Base-by-base conservation (phyloP, 2,329 filamentous ascomycete genomes). In the Hymenoscyphus salicellus region DNA sequence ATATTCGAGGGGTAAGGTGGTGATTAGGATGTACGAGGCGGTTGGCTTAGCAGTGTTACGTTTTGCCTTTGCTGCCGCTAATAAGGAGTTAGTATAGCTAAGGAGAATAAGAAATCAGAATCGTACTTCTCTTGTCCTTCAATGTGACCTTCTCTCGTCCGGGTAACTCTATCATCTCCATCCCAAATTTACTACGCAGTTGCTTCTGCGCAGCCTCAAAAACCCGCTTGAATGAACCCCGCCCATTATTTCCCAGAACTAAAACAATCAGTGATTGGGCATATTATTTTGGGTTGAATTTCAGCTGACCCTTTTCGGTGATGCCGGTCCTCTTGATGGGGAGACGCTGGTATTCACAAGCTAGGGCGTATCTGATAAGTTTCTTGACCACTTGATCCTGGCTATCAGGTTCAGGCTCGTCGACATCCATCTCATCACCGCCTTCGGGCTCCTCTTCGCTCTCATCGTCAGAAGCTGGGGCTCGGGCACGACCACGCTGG, bases 81-180 rank as follows among this genome's bases (percentile, higher is more conserved):
- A 8, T 3, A 14, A 57, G 46, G 46, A 20, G 0, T 55, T 14
- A 58, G 43, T 1, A 55, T 36, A 16, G 23, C 6, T 3, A 23
- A 16, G 16, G n/a, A 58, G 17, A 65, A 26, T 16, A 3, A 6
- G 20, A 38, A 20, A 49, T 2, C 3, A 36, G 32, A 23, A n/a
- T 73, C 79, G 66, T 78, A 88, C 89, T 90, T 82, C 90, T 88
- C 71, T 92, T 86, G 74, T 96, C 91, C 65, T 87, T 87, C 38
- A 97, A 78, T 0, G 92, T 92, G 58, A 91, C 84, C 77, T 93
- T 96, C 73, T 97, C 94, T 72, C 85, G 86, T 1, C 84, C 81
- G 0, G 95, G 93, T 59, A 98, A 81, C 78, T 97, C 93, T 3
- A 86, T 83, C 82, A 99, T 85, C 75, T 93, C 85, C 93, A 98